These are phyloP conservation scores for Trichocomaceae sp. DNA, from an alignment of 2,329 filamentous ascomycete species.

Conservation along the genomic window DNA sequence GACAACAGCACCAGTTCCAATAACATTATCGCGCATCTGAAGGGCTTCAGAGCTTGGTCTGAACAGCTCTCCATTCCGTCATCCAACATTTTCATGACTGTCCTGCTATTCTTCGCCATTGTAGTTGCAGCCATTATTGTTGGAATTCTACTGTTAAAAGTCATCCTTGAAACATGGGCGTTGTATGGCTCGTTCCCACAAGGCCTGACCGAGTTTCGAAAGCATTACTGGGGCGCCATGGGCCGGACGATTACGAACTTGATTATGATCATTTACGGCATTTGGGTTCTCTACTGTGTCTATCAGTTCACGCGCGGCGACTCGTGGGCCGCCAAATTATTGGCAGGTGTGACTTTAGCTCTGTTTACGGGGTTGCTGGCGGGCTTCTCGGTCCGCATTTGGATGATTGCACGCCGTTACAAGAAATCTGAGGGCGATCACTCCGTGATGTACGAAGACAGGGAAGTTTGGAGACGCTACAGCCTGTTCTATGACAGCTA, in stretches of 20 bases:
- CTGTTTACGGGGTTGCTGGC: conserved; percentile 74
- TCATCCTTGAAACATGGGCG: conserved; percentile 84
- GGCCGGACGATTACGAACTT: conserved; percentile 82
- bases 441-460: conserved; percentile 73
- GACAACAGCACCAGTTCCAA: conserved; percentile 40
- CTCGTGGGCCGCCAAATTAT: conserved; percentile 81
- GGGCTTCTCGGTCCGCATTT: conserved; percentile 82
- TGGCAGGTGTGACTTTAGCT: conserved; percentile 73
- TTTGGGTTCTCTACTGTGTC: conserved; percentile 93
- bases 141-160: conserved; percentile 80
- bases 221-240: conserved; percentile 93
- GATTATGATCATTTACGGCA: conserved; percentile 83
- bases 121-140: conserved; percentile 77
- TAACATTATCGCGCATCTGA: conserved; percentile 53
- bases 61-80: conserved; percentile 78
- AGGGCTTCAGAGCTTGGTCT: conserved; percentile 74
- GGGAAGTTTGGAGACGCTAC: conserved; percentile 89
- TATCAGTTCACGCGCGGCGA: conserved; percentile 93
- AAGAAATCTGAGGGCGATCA: conserved; percentile 70
- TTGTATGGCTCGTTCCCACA: conserved; percentile 82
- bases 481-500: conserved; percentile 96
- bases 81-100: conserved; percentile 93
- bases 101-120: conserved; percentile 81
- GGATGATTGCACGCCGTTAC: conserved; percentile 63
- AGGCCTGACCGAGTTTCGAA: conserved; percentile 73